Base-by-base conservation (phyloP, 345 rosid species). In the Eutrema yunnanense region DNA sequence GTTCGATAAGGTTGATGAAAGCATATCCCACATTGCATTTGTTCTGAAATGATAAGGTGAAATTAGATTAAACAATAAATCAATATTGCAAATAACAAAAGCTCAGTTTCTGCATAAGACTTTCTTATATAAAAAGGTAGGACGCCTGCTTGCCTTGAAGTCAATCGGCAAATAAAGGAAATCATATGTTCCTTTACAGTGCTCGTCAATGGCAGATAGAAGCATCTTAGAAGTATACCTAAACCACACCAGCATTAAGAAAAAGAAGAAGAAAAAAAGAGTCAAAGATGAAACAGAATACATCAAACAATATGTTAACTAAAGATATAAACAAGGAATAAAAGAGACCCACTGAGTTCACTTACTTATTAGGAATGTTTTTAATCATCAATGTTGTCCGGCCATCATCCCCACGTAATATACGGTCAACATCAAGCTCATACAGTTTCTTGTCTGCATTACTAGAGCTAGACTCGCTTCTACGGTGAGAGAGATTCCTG, bases 381-480 rank as follows among this genome's bases (percentile, higher is more conserved):
- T 92, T 95, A 77, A 95, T 86, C 99, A 95, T 92, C 79, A 95
- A 87, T 3, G 99, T 95, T 44, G 97, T 95, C 67, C 99, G 79
- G 51, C 52, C 63, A 74, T 95, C 99, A 14, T 92, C 96, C 48
- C 97, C 96, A 60, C 61, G 86, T 69, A 79, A 53, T 78, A 94
- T 91, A 69, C 86, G 87, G 44, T 94, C 92, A 47, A 89, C 71
- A 63, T 94, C 96, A 76, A 94, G 97, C 81, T 94, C 98, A 71
- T 82, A 94, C 53, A 82, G 96, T 73, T 83, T 94, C 86, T 87
- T 92, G 74, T 87, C 92, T 62, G 86, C 92, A 68, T 84, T 82
- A 74, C 81, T 86, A 64, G 87, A 79, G 79, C 78, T 80, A 52
- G 84, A 74, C 68, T 89, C 98, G 75, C 83, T 94, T 81, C 96